phyloP scores from a whole-genome alignment of 176 grass and related monocot species.

The Echinochloa phyllopogon region DNA sequence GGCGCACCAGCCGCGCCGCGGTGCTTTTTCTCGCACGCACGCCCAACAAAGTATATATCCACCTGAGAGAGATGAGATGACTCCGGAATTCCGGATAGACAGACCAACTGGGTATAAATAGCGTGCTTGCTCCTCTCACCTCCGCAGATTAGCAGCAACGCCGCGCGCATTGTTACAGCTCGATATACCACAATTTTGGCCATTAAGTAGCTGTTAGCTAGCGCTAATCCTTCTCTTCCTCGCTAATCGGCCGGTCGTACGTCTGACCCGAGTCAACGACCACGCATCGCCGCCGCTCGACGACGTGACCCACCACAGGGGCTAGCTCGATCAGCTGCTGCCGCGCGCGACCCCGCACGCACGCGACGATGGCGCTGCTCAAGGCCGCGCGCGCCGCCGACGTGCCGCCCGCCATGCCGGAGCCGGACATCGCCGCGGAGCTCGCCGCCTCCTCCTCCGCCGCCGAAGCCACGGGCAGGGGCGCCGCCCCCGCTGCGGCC shows the following conservation, averaged over 20 bases:
- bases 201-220: background rate
- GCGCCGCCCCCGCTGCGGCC: background rate
- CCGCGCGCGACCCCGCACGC: no score
- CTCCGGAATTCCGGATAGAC: background rate
- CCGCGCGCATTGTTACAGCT: background rate
- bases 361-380: slow-evolving; percentile 52
- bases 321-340: no score
- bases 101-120: background rate
- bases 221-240: background rate
- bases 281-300: background rate
- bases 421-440: slow-evolving; percentile 23
- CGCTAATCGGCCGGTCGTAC: background rate
- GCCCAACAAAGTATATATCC: background rate
- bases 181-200: background rate
- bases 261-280: background rate
- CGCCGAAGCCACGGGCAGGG: no score
- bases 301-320: no score
- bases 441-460: background rate
- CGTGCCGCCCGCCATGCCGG: background rate
- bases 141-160: background rate
- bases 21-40: no score
- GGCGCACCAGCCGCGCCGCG: no score
- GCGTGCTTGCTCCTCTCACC: background rate
- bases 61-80: no score
- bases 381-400: slow-evolving; percentile 61